A percentile compares a stretch with the other conserved stretches of the same genome.
Conservation (phyloP, 2,329 filamentous ascomycete genomes). For the Coniochaeta sp. region DNA sequence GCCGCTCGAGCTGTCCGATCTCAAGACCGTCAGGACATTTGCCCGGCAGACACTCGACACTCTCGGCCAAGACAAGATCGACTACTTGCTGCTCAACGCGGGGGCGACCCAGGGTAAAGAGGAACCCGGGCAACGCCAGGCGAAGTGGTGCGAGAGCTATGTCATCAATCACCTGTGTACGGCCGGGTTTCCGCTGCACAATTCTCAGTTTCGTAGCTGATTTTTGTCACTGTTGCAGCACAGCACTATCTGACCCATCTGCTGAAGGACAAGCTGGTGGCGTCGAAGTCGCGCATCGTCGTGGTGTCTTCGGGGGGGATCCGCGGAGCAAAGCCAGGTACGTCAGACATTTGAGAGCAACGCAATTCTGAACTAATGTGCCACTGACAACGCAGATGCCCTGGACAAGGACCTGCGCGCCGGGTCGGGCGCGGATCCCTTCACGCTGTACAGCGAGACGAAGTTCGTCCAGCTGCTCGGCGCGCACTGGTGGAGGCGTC, state of each 20-base stretch:
- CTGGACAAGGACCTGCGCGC: conserved; percentile 31
- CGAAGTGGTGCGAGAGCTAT: conserved; percentile 41
- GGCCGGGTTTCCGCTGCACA: conserved; percentile 7
- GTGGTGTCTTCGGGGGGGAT: conserved; percentile 44
- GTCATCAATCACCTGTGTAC: conserved; percentile 46
- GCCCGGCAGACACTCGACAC: conserved; percentile 33
- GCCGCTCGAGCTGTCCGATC: conserved; percentile 38
- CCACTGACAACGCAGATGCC: conserved; percentile 15
- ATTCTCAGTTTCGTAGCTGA: background rate
- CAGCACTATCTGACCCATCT: conserved; percentile 47
- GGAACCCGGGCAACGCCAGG: conserved; percentile 27
- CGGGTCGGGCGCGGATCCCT: conserved; percentile 22
- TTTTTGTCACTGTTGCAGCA: conserved; percentile 22
- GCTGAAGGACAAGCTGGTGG: conserved; percentile 37
- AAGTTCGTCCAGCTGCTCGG: conserved; percentile 45
- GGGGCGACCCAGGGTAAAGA: conserved; percentile 29
- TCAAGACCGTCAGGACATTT: conserved; percentile 37
- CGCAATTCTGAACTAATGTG: background rate
- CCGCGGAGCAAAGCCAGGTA: conserved; percentile 31
- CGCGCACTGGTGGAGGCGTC: conserved; percentile 49
- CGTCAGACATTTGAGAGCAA: conserved; percentile 4
- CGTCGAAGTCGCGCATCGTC: conserved; percentile 38
- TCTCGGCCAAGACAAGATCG: conserved; percentile 32
- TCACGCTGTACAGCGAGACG: conserved; percentile 30
- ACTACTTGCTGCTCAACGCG: conserved; percentile 44